phyloP scores from a whole-genome alignment of 2,329 filamentous ascomycete genomes.

The Penicillium sp. region DNA sequence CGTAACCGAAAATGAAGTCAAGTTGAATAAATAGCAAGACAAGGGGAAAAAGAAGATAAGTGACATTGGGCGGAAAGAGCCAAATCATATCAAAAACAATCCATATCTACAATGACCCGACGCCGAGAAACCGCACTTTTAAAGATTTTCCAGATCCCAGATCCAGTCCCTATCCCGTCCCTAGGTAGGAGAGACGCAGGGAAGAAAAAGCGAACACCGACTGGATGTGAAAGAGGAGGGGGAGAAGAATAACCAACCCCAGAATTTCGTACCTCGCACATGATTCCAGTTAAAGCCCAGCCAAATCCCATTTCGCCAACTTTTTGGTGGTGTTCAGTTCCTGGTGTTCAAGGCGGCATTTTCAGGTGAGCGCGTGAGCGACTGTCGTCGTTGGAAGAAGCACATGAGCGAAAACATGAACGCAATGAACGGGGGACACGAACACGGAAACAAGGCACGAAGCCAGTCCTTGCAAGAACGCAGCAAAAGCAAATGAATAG shows the following conservation, averaged over 20 bases:
- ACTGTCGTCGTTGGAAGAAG: neutral
- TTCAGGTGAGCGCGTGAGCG: neutral
- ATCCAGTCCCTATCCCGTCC: conserved; percentile 3
- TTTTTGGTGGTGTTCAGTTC: neutral
- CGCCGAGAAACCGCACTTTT: conserved; percentile 28
- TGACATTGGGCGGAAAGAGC: conserved; percentile 18
- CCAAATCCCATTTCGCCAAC: neutral
- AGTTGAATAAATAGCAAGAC: neutral
- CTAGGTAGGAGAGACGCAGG: neutral
- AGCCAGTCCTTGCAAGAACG: conserved; percentile 18
- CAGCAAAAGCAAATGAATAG: conserved; percentile 10
- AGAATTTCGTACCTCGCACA: neutral
- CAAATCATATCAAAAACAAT: conserved; percentile 19
- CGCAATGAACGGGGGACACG: conserved; percentile 4
- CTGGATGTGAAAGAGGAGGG: conserved; percentile 12
- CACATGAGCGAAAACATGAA: conserved; percentile 2
- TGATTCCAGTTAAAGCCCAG: neutral
- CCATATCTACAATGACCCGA: conserved; percentile 29
- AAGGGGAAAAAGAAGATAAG: conserved; percentile 10
- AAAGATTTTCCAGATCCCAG: conserved; percentile 14
- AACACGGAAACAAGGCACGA: conserved; percentile 31
- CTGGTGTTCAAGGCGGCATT: neutral
- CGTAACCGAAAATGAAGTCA: neutral
- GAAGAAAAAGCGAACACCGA: conserved; percentile 10
- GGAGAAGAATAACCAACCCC: neutral